Base-by-base conservation (phyloP, 768 basidiomycete genomes). In the Ramaria rubella region DNA sequence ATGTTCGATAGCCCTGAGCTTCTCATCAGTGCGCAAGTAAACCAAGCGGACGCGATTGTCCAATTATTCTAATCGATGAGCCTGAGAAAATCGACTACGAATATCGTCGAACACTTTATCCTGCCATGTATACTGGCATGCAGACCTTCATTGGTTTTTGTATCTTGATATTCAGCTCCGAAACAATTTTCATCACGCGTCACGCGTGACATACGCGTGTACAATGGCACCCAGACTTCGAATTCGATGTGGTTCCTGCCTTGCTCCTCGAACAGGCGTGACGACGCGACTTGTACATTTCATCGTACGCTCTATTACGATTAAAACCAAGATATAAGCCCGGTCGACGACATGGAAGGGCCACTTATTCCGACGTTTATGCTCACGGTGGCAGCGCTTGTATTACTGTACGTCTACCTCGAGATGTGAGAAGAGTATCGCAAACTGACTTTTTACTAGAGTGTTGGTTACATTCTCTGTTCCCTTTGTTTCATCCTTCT, bases 391-490 rank as follows among this genome's bases (percentile, higher is more conserved):
- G 49, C 38, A 14, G 57, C 48, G 48, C 27, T 58, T 7, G 38
- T 58, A n/a, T 24, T 58, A 14, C 36, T 58, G 57, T 52, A 30
- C 27, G 55, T 50, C 15, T 4, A 11, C 34, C 31, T 40, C 24
- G 17, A 55, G 7, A 24, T 38, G 1, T 30, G 14, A 46, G 2
- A 17, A 29, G 26, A 33, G 15, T 5, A 8, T 31, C 27, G n/a
- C 30, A 31, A 12, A 23, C 58, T 36, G 46, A 54, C 12, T 42
- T 23, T 23, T 24, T 24, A 15, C 17, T 44, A 67, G 66, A 33
- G 59, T 62, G 9, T 61, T 65, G 5, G 57, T 62, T 21, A 65
- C 63, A 1, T 63, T 67, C 59, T 67, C 66, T 1, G 53, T 57
- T 14, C 65, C 66, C 1, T 62, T 67, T 38, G 60, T 65, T 12